Evolutionary conservation across 1,284 basidiomycete species (phyloP).

Genomic region (Afroboletus lepidellus): DNA sequence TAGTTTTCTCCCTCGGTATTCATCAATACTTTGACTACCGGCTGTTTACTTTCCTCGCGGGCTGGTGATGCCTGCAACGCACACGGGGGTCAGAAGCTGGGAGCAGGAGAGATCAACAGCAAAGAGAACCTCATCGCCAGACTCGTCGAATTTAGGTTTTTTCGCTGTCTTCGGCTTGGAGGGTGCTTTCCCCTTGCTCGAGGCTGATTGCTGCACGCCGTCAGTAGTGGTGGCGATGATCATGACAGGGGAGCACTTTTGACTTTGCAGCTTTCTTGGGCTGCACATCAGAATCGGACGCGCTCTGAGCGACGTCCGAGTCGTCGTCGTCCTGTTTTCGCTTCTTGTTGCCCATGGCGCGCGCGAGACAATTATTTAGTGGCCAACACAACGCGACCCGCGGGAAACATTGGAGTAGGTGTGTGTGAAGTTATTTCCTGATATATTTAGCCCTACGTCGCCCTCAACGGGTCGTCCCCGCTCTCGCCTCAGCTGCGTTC

Average conservation of each 20-base stretch:
- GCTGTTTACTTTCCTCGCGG: constrained; percentile 2
- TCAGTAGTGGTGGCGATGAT: neutral
- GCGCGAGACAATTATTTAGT: neutral
- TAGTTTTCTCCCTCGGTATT: constrained; percentile 58
- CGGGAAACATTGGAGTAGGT: constrained; percentile 9
- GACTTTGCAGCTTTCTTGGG: neutral
- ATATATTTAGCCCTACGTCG: constrained; percentile 36
- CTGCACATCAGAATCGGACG: constrained; percentile 14
- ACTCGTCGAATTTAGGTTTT: constrained; percentile 27
- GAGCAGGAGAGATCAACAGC: neutral
- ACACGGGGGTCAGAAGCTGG: constrained; percentile 19
- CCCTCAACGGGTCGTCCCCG: constrained; percentile 15
- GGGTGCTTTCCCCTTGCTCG: constrained; percentile 7
- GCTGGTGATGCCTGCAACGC: constrained; percentile 14
- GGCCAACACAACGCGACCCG: constrained; percentile 4
- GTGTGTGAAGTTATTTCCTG: constrained; percentile 33
- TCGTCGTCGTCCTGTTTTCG: constrained; percentile 36
- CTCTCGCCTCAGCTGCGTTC: constrained; percentile 5
- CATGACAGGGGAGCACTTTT: constrained; percentile 19
- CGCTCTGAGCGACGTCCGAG: constrained; percentile 20
- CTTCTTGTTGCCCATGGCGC: constrained; percentile 18
- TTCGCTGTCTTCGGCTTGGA: constrained; percentile 27
- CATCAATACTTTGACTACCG: constrained; percentile 15
- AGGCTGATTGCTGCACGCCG: constrained; percentile 1
- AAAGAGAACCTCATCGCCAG: constrained; percentile 12